Conservation (phyloP, 106 monocot species). For the Dioscorea alata region DNA sequence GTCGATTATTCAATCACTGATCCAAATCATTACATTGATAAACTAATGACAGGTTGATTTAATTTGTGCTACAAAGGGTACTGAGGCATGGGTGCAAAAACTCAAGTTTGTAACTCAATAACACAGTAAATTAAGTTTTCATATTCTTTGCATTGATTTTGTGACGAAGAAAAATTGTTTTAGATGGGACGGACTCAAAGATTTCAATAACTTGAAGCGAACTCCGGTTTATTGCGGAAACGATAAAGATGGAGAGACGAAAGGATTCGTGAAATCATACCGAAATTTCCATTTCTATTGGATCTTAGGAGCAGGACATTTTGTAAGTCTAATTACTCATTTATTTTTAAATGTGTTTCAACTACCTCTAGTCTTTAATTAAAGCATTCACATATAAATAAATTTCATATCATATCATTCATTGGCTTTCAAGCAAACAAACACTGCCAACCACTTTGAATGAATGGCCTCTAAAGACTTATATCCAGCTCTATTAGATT, state of each 20-base stretch:
- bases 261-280: conserved; percentile 65
- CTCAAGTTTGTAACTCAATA: conserved; percentile 47
- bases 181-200: conserved; percentile 73
- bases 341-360: neutral
- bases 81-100: conserved; percentile 84
- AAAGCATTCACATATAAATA: no score
- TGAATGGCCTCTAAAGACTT: no score
- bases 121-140: no score
- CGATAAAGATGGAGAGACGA: conserved; percentile 29
- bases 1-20: neutral
- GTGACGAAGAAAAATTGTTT: neutral
- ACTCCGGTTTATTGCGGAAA: conserved; percentile 51
- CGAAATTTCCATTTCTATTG: conserved; percentile 81
- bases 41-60: conserved; percentile 50
- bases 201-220: conserved; percentile 33
- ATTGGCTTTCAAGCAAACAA: neutral
- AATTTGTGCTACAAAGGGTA: conserved; percentile 85
- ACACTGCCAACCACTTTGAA: no score
- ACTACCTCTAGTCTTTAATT: neutral
- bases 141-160: neutral
- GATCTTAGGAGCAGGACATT: conserved; percentile 88
- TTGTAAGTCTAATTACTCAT: conserved; percentile 46
- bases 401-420: neutral
- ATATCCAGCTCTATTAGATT: no score
- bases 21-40: no score